These are phyloP conservation scores for Sonneratia alba DNA, from an alignment of 345 rosid genomes.

Conservation along the genomic window DNA sequence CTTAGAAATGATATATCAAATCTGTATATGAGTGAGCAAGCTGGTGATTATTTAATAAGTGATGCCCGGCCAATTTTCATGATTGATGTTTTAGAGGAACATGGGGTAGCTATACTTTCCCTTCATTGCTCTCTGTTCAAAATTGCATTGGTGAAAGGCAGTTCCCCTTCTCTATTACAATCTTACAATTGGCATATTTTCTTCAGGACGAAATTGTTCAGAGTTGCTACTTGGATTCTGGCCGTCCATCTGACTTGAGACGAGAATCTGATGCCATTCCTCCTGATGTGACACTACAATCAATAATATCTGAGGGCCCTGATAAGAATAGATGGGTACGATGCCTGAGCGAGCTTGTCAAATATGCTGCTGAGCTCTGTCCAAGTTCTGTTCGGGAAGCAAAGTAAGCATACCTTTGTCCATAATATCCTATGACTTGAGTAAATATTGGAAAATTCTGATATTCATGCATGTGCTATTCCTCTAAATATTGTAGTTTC, in stretches of 20 bases:
- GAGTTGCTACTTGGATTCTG: slow-evolving; percentile 92
- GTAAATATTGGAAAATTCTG: neutral
- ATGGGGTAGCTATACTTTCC: slow-evolving; percentile 52
- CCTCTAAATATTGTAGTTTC: neutral
- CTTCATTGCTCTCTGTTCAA: neutral
- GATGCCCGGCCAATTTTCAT: slow-evolving; percentile 87
- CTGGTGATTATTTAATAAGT: slow-evolving; percentile 48
- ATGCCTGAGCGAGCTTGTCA: slow-evolving; percentile 89
- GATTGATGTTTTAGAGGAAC: slow-evolving; percentile 94
- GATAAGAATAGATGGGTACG: slow-evolving; percentile 97
- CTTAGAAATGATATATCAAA: slow-evolving; percentile 79
- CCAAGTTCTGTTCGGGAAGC: slow-evolving; percentile 90
- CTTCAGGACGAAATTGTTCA: slow-evolving; percentile 94
- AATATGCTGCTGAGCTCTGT: slow-evolving; percentile 93
- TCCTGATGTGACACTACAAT: slow-evolving; percentile 86
- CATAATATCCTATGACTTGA: neutral
- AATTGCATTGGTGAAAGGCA: neutral
- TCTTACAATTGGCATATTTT: neutral
- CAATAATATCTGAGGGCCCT: slow-evolving; percentile 89
- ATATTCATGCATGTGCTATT: neutral
- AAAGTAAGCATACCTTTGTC: slow-evolving; percentile 48
- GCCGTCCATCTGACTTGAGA: slow-evolving; percentile 83
- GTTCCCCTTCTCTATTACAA: neutral
- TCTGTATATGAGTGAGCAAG: slow-evolving; percentile 44
- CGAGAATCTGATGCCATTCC: slow-evolving; percentile 89